Percentiles rank a stretch among this genome's conserved stretches.
These are phyloP conservation scores for Hondaea fermentalgiana DNA, from an alignment of 108 stramenopile species.

Conservation along the genomic window DNA sequence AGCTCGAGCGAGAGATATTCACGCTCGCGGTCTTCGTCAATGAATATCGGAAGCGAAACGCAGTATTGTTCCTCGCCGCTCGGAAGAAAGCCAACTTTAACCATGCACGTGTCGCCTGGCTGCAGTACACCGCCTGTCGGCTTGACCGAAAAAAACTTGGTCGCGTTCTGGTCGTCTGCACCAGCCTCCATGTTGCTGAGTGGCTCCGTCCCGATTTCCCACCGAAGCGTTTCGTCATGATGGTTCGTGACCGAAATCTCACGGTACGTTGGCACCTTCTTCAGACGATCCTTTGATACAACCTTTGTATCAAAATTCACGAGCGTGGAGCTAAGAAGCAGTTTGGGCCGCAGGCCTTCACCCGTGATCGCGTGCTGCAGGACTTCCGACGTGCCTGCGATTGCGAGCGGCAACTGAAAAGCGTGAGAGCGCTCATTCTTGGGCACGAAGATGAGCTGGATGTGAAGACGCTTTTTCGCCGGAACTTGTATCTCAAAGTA, in stretches of 20 bases:
- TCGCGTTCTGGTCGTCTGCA: not conserved
- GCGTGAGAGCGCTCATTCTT: constrained; percentile 18
- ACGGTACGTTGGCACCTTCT: constrained; percentile 31
- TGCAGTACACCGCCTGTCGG: constrained; percentile 38
- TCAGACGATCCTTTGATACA: constrained; percentile 37
- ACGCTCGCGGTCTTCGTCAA: not conserved
- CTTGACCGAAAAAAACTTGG: constrained; percentile 34
- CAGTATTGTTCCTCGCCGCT: constrained; percentile 14
- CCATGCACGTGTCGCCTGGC: constrained; percentile 36
- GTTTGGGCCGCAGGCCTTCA: constrained; percentile 26
- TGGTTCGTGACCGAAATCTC: constrained; percentile 40
- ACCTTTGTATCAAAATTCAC: constrained; percentile 41
- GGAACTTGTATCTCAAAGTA: constrained; percentile 23
- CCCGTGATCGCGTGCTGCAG: constrained; percentile 24
- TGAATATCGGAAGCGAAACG: not conserved
- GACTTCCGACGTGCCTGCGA: constrained; percentile 19
- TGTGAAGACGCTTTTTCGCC: constrained; percentile 14
- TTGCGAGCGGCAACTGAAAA: constrained; percentile 38
- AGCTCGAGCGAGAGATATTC: constrained; percentile 26
- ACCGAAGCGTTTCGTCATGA: constrained; percentile 22
- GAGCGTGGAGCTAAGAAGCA: constrained; percentile 9
- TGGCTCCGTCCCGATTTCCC: constrained; percentile 28
- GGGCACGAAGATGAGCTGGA: constrained; percentile 36
- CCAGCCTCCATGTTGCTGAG: not conserved
- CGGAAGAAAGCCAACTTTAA: constrained; percentile 40